Percentiles rank a stretch among this genome's conserved stretches.
Evolutionary conservation across 108 stramenopile genomes (phyloP).

Genomic region (Craspedostauros australis): DNA sequence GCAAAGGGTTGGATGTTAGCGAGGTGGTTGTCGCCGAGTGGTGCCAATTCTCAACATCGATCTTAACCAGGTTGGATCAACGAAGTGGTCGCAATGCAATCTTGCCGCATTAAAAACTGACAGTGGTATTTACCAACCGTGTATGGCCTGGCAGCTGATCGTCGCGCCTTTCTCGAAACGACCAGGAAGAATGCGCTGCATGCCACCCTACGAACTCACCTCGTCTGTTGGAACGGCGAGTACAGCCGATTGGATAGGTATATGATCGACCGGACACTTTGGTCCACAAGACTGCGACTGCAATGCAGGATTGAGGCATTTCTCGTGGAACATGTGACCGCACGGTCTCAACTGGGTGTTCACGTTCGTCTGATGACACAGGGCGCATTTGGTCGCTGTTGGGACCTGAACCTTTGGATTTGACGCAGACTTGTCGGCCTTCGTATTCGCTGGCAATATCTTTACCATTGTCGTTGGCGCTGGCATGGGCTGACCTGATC

Average conservation of each 20-base stretch:
- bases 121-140: no score
- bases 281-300: slow-evolving; percentile 62
- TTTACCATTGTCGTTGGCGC: slow-evolving; percentile 6
- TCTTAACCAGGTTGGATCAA: no score
- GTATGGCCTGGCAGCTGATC: no score
- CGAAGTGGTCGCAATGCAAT: no score
- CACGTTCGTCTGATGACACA: slow-evolving; percentile 63
- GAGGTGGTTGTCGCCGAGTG: no score
- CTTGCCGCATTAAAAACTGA: no score
- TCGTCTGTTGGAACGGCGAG: slow-evolving; percentile 78
- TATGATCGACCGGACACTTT: slow-evolving; percentile 71
- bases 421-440: background rate
- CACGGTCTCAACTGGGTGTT: slow-evolving; percentile 90
- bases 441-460: background rate
- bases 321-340: slow-evolving; percentile 87
- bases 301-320: slow-evolving; percentile 80
- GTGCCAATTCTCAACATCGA: no score
- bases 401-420: no score
- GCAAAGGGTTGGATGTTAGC: no score
- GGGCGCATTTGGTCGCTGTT: slow-evolving; percentile 63
- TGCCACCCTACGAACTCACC: no score
- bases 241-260: slow-evolving; percentile 73
- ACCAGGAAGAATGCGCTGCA: no score
- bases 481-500: slow-evolving; percentile 5
- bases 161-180: no score